These are phyloP conservation scores for Elaphomyces granulatus DNA, from an alignment of 495 filamentous ascomycete genomes.

Conservation along the genomic window DNA sequence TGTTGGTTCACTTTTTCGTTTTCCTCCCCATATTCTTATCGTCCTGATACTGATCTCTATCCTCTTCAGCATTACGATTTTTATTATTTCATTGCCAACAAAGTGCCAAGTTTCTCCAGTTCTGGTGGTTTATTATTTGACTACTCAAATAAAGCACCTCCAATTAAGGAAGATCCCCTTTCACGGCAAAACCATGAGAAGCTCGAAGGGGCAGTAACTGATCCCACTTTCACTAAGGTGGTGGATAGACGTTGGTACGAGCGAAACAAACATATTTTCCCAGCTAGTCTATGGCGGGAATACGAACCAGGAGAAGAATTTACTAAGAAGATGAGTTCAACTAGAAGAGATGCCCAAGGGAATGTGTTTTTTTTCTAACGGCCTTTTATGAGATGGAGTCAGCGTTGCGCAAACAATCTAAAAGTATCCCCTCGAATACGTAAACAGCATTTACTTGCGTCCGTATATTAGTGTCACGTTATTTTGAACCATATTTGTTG, in stretches of 20 bases:
- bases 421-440: no score
- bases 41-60: slow-evolving; percentile 12
- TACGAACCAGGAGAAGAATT: slow-evolving; percentile 88
- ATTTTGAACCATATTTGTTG: no score
- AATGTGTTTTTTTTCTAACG: slow-evolving; percentile 85
- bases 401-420: no score
- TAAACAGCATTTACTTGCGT: no score
- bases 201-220: slow-evolving; percentile 69
- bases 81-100: slow-evolving; percentile 92
- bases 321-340: slow-evolving; percentile 47
- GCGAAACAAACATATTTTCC: slow-evolving; percentile 94
- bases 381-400: no score
- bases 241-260: slow-evolving; percentile 96
- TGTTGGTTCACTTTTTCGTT: slow-evolving; percentile 38
- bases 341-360: slow-evolving; percentile 63
- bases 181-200: slow-evolving; percentile 29
- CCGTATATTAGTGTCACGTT: no score
- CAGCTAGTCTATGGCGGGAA: slow-evolving; percentile 88
- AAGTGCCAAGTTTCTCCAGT: slow-evolving; percentile 51
- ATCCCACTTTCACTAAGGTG: slow-evolving; percentile 78
- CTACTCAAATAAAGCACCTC: slow-evolving; percentile 48
- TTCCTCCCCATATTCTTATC: background rate
- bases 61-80: slow-evolving; percentile 74
- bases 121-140: slow-evolving; percentile 50
- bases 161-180: slow-evolving; percentile 29